Base-by-base conservation (phyloP, 441 rosid species). In the Gossypium davidsonii region DNA sequence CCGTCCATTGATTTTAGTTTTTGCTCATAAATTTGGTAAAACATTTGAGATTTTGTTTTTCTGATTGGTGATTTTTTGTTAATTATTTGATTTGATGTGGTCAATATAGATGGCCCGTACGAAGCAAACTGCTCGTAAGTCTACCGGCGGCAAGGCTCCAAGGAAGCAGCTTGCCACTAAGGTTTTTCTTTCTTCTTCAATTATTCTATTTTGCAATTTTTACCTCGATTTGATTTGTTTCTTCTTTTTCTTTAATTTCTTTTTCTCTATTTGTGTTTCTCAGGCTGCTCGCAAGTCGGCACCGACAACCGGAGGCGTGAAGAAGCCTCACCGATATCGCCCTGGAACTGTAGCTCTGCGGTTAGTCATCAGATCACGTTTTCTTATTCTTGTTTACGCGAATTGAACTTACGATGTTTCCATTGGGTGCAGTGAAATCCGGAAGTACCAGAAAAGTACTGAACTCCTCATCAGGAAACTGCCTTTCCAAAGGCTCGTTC, bases 371-470 rank as follows among this genome's bases (percentile, higher is more conserved):
- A 4, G 7, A 10, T 17, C 39, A 3, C 9, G 0, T 0, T 0
- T 5, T 14, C 1, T 14, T 12, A 44, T 39, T 17, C 3, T 1
- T 6, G 1, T 59, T 17, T 65, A 46, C 42, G 4, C 1, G 53
- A 5, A 37, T 28, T 17, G 48, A n/a, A 60, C 48, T 60, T 48
- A 23, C 8, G 14, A 1, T 7, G 6, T 20, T 55, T 6, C 2
- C 26, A 0, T 42, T 14, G 0, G 26, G 1, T 26, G 55, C 76
- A 87, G 91, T 78, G 92, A 88, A 63, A 88, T 88, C 77, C 90
- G 90, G 4, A 87, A 87, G 85, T 88, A 84, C 79, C 91, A 88
- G 82, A 88, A 88, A 83, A 88, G 91, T 57, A 88, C 90, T 11
- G 90, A 88, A 67, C 77, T 88, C 31, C 78, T 88, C 18, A 88